Base-by-base conservation (phyloP, 352 stramenopile species). In the Pythium plurisporium region DNA sequence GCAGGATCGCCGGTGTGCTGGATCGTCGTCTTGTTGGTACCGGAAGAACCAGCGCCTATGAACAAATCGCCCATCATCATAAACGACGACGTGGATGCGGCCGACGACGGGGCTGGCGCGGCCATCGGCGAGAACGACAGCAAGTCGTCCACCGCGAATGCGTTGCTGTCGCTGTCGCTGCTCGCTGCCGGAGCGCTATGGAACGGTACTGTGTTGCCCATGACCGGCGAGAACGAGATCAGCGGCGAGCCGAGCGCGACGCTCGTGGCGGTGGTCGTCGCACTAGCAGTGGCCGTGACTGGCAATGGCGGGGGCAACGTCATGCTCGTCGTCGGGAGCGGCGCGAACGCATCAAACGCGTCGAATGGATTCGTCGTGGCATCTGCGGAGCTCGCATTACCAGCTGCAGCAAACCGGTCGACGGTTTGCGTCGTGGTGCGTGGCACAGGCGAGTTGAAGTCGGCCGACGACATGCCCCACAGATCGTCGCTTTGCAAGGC, bases 201-300 rank as follows among this genome's bases (percentile, higher is more conserved):
- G n/a, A n/a, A n/a, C n/a, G n/a, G n/a, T n/a, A n/a, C n/a, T n/a
- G n/a, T n/a, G n/a, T n/a, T 34, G 9, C 10, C 33, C 22, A 40
- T 45, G 22, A 62, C 25, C 4, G 59, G 59, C 25, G 61, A 68
- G 54, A 68, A 68, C 30, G 61, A 63, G 40, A 68, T 54, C 19
- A 68, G 29, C 14, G 61, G 54, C 8, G 61, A 68, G 22, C 61
- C 53, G 30, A 68, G 22, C 0, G 45, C 27, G 37, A 55, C 27
- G 15, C 12, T 20, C 5, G 8, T 17, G 37, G 19, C 20, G 34
- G 26, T 29, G 30, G 20, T n/a, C 4, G 48, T 27, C 14, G 42
- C n/a, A 37, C 31, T 17, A 5, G 46, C 15, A 22, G 19, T 23
- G 19, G 37, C 20, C 6, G 41, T 34, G 2, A 26, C 19, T 7